Conservation (phyloP, 495 filamentous ascomycete genomes). For the Hypoxylon trugodes region DNA sequence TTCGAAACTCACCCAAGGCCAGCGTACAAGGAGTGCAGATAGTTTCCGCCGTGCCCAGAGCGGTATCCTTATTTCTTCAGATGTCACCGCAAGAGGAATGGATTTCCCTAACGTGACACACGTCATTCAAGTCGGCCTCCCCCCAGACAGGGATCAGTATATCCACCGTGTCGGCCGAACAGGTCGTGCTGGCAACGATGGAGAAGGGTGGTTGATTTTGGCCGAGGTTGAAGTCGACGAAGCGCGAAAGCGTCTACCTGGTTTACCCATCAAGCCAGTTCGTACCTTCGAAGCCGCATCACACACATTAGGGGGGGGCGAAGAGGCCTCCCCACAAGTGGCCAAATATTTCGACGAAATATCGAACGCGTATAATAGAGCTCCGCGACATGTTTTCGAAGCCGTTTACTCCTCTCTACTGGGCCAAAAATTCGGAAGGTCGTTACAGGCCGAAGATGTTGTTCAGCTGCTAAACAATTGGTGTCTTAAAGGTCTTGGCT, state of each 20-base stretch:
- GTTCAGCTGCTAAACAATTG: constrained; percentile 70
- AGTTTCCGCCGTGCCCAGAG: constrained; percentile 69
- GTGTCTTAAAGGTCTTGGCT: constrained; percentile 66
- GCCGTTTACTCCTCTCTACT: constrained; percentile 58
- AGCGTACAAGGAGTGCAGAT: constrained; percentile 72
- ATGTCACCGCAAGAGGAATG: constrained; percentile 96
- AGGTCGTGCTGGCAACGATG: constrained; percentile 73
- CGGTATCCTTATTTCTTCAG: constrained; percentile 87
- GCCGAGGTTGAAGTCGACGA: constrained; percentile 64
- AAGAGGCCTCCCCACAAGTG: constrained; percentile 48
- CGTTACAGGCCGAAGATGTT: constrained; percentile 45
- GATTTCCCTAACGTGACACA: constrained; percentile 94
- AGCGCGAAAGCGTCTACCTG: constrained; percentile 59
- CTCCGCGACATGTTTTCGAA: constrained; percentile 44
- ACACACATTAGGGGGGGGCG: constrained; percentile 52
- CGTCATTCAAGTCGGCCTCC: constrained; percentile 84
- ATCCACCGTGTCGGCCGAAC: constrained; percentile 87
- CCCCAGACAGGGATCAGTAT: constrained; percentile 78
- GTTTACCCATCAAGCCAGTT: constrained; percentile 73
- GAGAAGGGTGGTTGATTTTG: constrained; percentile 82
- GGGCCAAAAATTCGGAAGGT: constrained; percentile 51
- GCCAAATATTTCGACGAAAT: constrained; percentile 50
- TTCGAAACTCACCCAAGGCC: constrained; percentile 73
- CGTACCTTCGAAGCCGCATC: constrained; percentile 56
- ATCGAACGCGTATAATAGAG: constrained; percentile 44